These are phyloP conservation scores for Candida labiduridarum DNA, from an alignment of 1,139 yeast genomes.

Conservation along the genomic window DNA sequence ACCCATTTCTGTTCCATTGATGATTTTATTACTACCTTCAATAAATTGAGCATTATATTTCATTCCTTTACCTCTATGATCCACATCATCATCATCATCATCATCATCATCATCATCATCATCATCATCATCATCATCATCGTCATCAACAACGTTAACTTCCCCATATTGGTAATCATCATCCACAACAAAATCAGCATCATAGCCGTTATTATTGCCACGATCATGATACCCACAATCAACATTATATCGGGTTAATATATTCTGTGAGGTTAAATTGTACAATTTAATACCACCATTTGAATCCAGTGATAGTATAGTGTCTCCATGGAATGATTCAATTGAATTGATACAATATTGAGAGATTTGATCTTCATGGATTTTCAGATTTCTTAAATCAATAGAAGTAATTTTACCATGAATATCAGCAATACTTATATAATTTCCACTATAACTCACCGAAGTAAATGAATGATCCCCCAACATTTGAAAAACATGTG, in stretches of 20 bases:
- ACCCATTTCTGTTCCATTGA: conserved; percentile 19
- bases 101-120: too few relatives aligned
- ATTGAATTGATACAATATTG: neutral
- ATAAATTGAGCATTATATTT: neutral
- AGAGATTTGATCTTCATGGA: conserved; percentile 18
- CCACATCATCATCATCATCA: neutral
- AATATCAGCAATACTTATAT: conserved; percentile 15
- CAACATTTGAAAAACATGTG: neutral
- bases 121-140: neutral
- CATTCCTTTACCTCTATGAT: neutral
- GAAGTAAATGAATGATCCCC: neutral
- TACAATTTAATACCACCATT: conserved; percentile 17
- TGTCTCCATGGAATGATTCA: conserved; percentile 5
- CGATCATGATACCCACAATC: neutral
- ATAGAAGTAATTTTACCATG: conserved; percentile 13
- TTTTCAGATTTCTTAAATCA: conserved; percentile 27
- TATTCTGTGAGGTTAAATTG: neutral
- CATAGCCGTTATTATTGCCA: neutral
- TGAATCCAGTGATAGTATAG: conserved; percentile 15
- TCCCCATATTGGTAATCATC: neutral
- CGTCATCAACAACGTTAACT: neutral
- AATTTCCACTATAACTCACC: neutral
- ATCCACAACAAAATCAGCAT: neutral
- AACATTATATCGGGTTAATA: neutral
- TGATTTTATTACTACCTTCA: conserved; percentile 10